Percentiles rank a stretch among this genome's conserved stretches.
Conservation (phyloP, 2,329 filamentous ascomycete genomes). For the Colletotrichum gigasporum region DNA sequence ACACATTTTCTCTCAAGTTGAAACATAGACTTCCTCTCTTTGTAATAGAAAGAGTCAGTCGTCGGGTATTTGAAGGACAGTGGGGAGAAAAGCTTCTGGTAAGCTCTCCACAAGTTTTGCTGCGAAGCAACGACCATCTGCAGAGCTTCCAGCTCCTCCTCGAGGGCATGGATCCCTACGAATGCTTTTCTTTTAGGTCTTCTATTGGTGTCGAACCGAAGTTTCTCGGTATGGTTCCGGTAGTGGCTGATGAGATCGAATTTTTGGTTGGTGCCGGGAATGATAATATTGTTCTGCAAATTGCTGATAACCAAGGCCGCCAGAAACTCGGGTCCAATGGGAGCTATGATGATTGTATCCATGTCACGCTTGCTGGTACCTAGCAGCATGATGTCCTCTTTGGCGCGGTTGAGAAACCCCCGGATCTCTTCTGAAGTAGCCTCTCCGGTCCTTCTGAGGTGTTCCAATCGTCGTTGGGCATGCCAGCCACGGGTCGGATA, state of each 20-base stretch:
- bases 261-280: background rate
- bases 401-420: conserved; percentile 26
- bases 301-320: background rate
- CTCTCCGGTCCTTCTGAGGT: background rate
- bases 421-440: background rate
- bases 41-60: background rate
- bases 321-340: conserved; percentile 29
- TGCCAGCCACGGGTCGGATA: background rate
- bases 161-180: conserved; percentile 31
- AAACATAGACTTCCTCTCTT: conserved; percentile 9
- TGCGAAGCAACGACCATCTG: conserved; percentile 17
- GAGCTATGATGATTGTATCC: conserved; percentile 6
- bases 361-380: conserved; percentile 22
- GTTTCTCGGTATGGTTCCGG: background rate
- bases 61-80: background rate
- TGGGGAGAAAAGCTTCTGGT: background rate
- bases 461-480: conserved; percentile 5
- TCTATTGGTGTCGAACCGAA: conserved; percentile 25
- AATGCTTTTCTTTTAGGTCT: conserved; percentile 32
- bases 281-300: conserved; percentile 13
- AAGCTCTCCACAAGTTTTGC: background rate
- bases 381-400: conserved; percentile 33
- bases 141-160: conserved; percentile 35
- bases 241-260: conserved; percentile 27
- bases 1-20: background rate